Evolutionary conservation across 257 asterid genomes (phyloP), one percentile per base, ranked within the genome.

Genomic region (Scutellaria galericulata): DNA sequence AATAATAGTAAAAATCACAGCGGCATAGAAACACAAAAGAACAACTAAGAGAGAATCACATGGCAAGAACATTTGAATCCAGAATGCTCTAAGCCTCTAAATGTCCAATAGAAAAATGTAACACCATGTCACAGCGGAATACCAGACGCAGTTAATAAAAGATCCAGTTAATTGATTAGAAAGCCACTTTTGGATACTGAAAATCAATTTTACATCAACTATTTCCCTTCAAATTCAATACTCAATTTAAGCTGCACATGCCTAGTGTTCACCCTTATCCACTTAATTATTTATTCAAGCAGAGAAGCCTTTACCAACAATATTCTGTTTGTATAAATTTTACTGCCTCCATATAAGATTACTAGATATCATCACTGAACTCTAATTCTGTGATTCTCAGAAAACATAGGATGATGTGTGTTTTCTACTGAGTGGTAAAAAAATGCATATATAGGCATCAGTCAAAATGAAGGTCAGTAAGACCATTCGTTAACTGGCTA

Each of bases 271-370:
- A 57, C 55, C 48, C n/a, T 13, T 22, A 41, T 37, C 60, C 35
- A 53, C 73, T 64, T 37, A 24, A 70, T 54, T 40, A 65, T 22
- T 45, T 52, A 58, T 57, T 41, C 54, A 58, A 68, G 71, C 54
- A 51, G 56, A 40, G 50, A 75, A 54, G 39, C 31, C 24, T 31
- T 5, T 45, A 52, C 66, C 71, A 13, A 42, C 15, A 50, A 63
- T 54, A 44, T 11, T 52, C 7, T 66, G 37, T 37, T 39, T 6
- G 11, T 10, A 14, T 24, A 67, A 48, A 75, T 24, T 57, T 41
- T 42, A 48, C 69, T 20, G 64, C 55, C 27, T 44, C 40, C 7
- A 20, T 40, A 22, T 53, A 52, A 10, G 52, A 48, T n/a, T 14
- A 50, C 6, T 55, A 46, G 59, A n/a, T 66, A 39, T 56, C 57